Evolutionary conservation across 805 yeast species (phyloP).

Genomic region (Suhomyces xylopsoci): DNA sequence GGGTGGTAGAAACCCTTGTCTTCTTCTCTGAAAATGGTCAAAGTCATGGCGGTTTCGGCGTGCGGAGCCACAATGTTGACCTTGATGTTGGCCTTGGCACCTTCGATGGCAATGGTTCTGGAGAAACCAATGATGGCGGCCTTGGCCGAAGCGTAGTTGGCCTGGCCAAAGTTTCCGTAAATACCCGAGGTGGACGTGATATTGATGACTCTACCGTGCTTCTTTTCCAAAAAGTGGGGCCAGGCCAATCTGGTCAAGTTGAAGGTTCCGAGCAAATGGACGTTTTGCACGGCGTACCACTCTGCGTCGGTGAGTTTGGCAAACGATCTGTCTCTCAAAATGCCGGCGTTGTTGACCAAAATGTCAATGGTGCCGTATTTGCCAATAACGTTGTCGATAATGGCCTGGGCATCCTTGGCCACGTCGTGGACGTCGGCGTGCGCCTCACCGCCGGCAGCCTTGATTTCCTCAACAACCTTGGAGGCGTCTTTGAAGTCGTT

Average conservation of each 20-base stretch:
- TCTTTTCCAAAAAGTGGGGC: slow-evolving; percentile 81
- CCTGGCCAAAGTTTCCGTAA: slow-evolving; percentile 96
- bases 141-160: slow-evolving; percentile 93
- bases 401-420: slow-evolving; percentile 66
- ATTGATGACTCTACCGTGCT: slow-evolving; percentile 78
- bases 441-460: slow-evolving; percentile 70
- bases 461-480: slow-evolving; percentile 71
- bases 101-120: slow-evolving; percentile 86
- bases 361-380: slow-evolving; percentile 82
- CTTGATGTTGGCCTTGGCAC: slow-evolving; percentile 69
- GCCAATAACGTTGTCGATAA: slow-evolving; percentile 73
- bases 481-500: slow-evolving; percentile 82
- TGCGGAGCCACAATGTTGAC: slow-evolving; percentile 92
- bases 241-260: slow-evolving; percentile 84
- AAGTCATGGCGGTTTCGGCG: slow-evolving; percentile 97
- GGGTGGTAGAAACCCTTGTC: slow-evolving; percentile 86
- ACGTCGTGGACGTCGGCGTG: slow-evolving; percentile 83
- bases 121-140: slow-evolving; percentile 84
- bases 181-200: slow-evolving; percentile 95
- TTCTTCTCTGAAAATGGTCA: slow-evolving; percentile 73
- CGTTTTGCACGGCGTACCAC: slow-evolving; percentile 77
- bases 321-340: slow-evolving; percentile 85
- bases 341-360: slow-evolving; percentile 91
- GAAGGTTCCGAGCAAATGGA: slow-evolving; percentile 81
- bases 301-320: slow-evolving; percentile 78